phyloP scores from a whole-genome alignment of 352 stramenopile species.

The Blastocystis sp. region DNA sequence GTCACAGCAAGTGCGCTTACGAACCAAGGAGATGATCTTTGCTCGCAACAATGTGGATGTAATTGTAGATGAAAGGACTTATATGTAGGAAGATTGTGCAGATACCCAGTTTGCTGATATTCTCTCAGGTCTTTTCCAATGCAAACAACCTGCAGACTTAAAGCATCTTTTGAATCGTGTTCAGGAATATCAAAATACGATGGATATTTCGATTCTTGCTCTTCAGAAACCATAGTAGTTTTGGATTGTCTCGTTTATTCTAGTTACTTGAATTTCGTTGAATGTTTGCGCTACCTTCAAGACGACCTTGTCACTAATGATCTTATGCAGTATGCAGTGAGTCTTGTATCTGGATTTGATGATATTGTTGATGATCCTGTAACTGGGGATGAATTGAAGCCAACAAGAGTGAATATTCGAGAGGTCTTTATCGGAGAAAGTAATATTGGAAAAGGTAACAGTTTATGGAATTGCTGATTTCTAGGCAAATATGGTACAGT shows the following conservation, averaged over 20 bases:
- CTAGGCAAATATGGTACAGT: conserved; percentile 52
- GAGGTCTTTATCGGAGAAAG: conserved; percentile 5
- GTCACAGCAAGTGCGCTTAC: background rate
- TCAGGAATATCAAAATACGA: conserved; percentile 26
- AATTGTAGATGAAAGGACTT: background rate
- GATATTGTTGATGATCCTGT: conserved; percentile 37
- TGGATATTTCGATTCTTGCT: conserved; percentile 35
- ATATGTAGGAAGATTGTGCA: conserved; percentile 31
- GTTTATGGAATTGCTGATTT: background rate
- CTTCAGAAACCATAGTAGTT: conserved; percentile 55
- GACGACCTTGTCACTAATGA: conserved; percentile 40
- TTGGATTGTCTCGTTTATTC: background rate
- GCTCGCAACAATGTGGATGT: conserved; percentile 41
- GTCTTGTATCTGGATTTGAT: conserved; percentile 23
- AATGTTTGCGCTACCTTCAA: conserved; percentile 40
- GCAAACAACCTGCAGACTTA: conserved; percentile 8
- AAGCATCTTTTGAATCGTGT: conserved; percentile 21
- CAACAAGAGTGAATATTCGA: conserved; percentile 39
- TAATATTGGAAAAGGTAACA: background rate
- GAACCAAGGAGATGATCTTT: conserved; percentile 55
- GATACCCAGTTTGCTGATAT: conserved; percentile 31
- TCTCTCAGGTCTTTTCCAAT: conserved; percentile 10
- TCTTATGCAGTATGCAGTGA: conserved; percentile 41
- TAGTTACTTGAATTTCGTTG: conserved; percentile 62
- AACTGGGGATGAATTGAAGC: conserved; percentile 17